Percentiles rank a stretch among this genome's conserved stretches.
Evolutionary conservation across 2,329 filamentous ascomycete species (phyloP).

Genomic region (Ceratocystis alfenasii): DNA sequence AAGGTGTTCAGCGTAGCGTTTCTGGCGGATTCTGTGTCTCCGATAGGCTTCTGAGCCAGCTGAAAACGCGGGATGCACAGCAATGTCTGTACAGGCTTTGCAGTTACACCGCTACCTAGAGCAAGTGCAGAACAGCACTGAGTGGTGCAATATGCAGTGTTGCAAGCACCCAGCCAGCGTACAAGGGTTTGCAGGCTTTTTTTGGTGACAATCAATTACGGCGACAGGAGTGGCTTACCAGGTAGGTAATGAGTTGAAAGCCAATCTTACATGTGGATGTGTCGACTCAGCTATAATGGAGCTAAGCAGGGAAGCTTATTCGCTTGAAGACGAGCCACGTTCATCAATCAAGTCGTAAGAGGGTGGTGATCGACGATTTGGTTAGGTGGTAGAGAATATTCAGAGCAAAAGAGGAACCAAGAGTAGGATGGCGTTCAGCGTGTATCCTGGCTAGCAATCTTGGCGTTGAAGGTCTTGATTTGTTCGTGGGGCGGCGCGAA

Average conservation of each 20-base stretch:
- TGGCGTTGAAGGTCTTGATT: background rate
- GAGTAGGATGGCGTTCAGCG: background rate
- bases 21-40: background rate
- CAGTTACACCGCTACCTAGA: background rate
- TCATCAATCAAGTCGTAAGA: background rate
- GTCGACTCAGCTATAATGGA: conserved; percentile 4
- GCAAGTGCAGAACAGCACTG: background rate
- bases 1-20: background rate
- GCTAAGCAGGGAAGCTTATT: background rate
- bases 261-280: conserved; percentile 10
- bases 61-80: background rate
- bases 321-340: conserved; percentile 15
- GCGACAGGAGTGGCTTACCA: conserved; percentile 1
- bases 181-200: background rate
- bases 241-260: conserved; percentile 2
- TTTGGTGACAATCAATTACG: background rate
- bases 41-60: background rate
- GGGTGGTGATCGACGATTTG: conserved; percentile 3
- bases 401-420: background rate
- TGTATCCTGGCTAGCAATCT: conserved; percentile 6
- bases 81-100: background rate
- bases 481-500: background rate
- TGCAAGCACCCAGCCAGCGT: background rate
- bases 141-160: background rate
- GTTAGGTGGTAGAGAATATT: background rate